phyloP scores from a whole-genome alignment of 78 protist genomes.

The Protostelium mycophagum region DNA sequence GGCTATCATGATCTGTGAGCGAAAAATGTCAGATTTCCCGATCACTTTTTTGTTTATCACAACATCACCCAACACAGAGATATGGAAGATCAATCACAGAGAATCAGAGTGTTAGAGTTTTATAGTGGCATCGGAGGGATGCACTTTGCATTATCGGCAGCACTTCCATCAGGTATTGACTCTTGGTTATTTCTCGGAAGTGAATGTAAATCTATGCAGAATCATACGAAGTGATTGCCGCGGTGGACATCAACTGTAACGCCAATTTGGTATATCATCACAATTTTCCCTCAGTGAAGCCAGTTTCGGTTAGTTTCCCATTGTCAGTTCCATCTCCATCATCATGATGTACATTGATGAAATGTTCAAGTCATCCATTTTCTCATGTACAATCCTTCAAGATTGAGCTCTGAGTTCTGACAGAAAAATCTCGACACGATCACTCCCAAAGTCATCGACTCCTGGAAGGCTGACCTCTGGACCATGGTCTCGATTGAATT shows the following conservation, averaged over 20 bases:
- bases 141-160: not conserved
- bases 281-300: not conserved
- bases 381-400: too few species aligned
- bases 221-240: not conserved
- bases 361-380: too few species aligned
- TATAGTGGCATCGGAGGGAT: not conserved
- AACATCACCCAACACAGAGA: too few species aligned
- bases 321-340: too few species aligned
- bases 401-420: too few species aligned
- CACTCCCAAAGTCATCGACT: not conserved
- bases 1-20: not conserved
- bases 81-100: not conserved
- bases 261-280: not conserved
- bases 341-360: too few species aligned
- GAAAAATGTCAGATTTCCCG: not conserved
- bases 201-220: too few species aligned
- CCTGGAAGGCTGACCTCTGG: not conserved
- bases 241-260: not conserved
- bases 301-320: not conserved
- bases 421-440: not conserved
- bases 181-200: too few species aligned
- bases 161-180: not conserved
- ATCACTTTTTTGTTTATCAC: too few species aligned
- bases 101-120: not conserved
- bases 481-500: not conserved